Evolutionary conservation across 768 basidiomycete species (phyloP).

Genomic region (Tubosaeta sp.): DNA sequence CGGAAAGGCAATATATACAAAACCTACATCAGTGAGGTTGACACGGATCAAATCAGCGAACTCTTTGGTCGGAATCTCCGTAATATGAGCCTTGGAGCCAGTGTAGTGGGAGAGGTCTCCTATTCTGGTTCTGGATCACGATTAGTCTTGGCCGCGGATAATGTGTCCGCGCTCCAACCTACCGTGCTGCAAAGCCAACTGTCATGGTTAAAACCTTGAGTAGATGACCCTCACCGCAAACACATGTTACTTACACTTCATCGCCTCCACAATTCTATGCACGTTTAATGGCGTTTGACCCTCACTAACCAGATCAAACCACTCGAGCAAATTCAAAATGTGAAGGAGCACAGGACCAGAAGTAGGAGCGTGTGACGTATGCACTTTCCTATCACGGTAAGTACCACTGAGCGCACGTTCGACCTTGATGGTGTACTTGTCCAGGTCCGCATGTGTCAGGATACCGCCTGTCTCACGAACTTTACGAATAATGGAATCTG

Average conservation of each 20-base stretch:
- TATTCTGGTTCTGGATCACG: conserved; percentile 61
- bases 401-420: conserved; percentile 71
- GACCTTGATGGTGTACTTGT: conserved; percentile 63
- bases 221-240: conserved; percentile 9
- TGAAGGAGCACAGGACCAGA: conserved; percentile 88
- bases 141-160: conserved; percentile 6
- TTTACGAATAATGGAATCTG: conserved; percentile 72
- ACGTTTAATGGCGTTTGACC: conserved; percentile 59
- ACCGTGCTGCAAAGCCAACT: conserved; percentile 68
- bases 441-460: conserved; percentile 69
- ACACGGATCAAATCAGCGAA: conserved; percentile 57
- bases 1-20: neutral
- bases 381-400: conserved; percentile 75
- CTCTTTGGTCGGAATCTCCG: conserved; percentile 61
- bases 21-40: conserved; percentile 80
- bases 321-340: conserved; percentile 87
- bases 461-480: conserved; percentile 73
- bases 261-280: conserved; percentile 78
- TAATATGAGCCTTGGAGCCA: conserved; percentile 52
- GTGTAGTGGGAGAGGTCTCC: conserved; percentile 66
- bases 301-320: conserved; percentile 49
- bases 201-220: conserved; percentile 5
- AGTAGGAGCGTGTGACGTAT: conserved; percentile 81
- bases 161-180: conserved; percentile 9
- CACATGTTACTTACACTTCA: conserved; percentile 65